phyloP scores from a whole-genome alignment of 768 basidiomycete genomes.

The Austroboletus eburneus region DNA sequence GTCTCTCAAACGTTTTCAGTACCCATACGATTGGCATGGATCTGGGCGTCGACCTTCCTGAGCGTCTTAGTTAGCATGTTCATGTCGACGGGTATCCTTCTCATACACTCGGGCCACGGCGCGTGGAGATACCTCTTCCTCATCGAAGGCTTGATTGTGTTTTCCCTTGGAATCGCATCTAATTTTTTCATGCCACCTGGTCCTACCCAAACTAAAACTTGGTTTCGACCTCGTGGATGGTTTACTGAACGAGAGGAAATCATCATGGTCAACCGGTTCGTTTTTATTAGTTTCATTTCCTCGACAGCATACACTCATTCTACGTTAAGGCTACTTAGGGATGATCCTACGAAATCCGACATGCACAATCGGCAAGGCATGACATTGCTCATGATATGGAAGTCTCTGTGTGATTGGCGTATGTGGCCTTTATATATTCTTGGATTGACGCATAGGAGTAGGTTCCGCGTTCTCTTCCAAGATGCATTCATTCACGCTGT shows the following conservation, averaged over 20 bases:
- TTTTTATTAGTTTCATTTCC: not conserved
- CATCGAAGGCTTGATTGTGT: slow-evolving; percentile 41
- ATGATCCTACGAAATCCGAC: slow-evolving; percentile 54
- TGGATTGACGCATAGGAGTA: slow-evolving; percentile 41
- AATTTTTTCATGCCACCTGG: slow-evolving; percentile 57
- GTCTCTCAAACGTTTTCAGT: not conserved
- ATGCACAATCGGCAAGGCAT: slow-evolving; percentile 68
- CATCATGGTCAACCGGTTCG: slow-evolving; percentile 49
- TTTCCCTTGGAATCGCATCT: slow-evolving; percentile 46
- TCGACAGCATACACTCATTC: not conserved
- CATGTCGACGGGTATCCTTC: slow-evolving; percentile 57
- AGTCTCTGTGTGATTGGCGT: slow-evolving; percentile 52
- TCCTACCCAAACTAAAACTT: slow-evolving; percentile 51
- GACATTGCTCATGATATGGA: slow-evolving; percentile 45
- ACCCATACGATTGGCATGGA: slow-evolving; percentile 52
- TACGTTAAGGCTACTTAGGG: slow-evolving; percentile 41
- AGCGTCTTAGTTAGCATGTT: slow-evolving; percentile 56
- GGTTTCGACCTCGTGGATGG: slow-evolving; percentile 58
- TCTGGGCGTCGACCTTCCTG: slow-evolving; percentile 60
- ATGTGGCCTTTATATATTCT: slow-evolving; percentile 64
- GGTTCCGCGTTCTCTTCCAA: slow-evolving; percentile 7
- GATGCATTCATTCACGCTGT: not conserved
- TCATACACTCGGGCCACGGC: slow-evolving; percentile 26
- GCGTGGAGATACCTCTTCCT: slow-evolving; percentile 31
- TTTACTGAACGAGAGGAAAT: slow-evolving; percentile 55